Evolutionary conservation across 225 moss, liverwort and hornwort species (phyloP), one percentile per base, ranked within the genome.

Genomic region (Bryum argenteum): DNA sequence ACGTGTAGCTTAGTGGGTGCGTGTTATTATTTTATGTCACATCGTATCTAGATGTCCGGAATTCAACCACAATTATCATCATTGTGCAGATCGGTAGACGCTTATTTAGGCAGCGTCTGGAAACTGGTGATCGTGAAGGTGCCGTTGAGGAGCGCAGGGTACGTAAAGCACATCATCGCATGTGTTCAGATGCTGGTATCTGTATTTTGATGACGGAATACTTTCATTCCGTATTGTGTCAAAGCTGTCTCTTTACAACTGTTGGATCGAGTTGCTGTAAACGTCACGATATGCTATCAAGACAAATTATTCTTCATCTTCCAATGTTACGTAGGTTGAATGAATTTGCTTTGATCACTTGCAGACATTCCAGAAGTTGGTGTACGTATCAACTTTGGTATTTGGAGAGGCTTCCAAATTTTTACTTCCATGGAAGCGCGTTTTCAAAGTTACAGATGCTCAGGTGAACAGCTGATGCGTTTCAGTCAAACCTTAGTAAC

Each of bases 371-470:
- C 97, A 98, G 70, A 98, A 94, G 75, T 80, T 98, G 83, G 94
- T 98, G 10, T 98, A 98, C 74, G 97, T 98, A 62, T 98, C 97
- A 45, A 85, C 82, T 40, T 83, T 98, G 72, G 97, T 98, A 28
- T 98, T 98, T 80, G 97, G 97, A 37, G 97, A 98, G 59, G 97
- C 97, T 60, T 94, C 97, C 61, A 98, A 98, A 71, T 98, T 98
- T 77, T 74, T 98, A 20, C 82, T 98, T 58, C 97, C 97, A 45
- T 98, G 97, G 97, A 98, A 98, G 85, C 90, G 97, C 22, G 89
- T 98, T 42, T 98, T 98, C 78, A 98, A 98, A 88, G 90, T 98
- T 39, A 87, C 97, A 65, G 94, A 98, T 67, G 38, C 97, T 61
- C 94, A 95, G 89, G 92, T 88, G 24, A 65, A 51, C 28, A 6